Base-by-base conservation (phyloP, 2,329 filamentous ascomycete genomes). In the Metarhizium brunneum region DNA sequence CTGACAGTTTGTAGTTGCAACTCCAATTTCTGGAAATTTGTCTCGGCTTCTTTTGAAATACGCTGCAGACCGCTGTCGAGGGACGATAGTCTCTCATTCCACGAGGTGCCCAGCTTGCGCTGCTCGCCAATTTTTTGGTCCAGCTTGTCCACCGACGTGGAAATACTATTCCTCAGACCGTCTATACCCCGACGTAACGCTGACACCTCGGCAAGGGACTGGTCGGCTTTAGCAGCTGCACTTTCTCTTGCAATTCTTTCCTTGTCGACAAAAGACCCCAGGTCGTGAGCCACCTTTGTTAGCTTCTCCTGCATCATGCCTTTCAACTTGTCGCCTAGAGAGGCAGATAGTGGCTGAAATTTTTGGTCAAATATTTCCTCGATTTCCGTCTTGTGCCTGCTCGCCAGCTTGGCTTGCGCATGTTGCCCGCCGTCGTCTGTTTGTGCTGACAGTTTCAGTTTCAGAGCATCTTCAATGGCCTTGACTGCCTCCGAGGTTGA, bases 1-100 rank as follows among this genome's bases (percentile, higher is more conserved):
- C 79, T 73, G 7, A 84, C 60, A 1, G 69, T 63, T 20, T 61
- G 61, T 4, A 78, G 36, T 49, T 73, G 64, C 43, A 71, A 62
- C 16, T 70, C 66, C 6, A 78, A 59, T 4, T 64, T 63, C 0
- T 69, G 65, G 18, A 54, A 7, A 45, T 52, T 45, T 2, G 62
- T 58, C 13, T 57, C 16, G 6, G 53, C 54, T 45, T 54, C 29
- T 30, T 16, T 16, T 14, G 43, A 38, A 5, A 45, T 2, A 14
- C 14, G 6, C 25, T 47, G 47, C 6, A 54, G 30, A 4, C 30
- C 4, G 4, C 30, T 32, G 6, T 58, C 55, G 30, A 59, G 20
- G 18, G 25, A n/a, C 2, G 35, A 43, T 11, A 60, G 11, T 36
- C 29, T 20, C 6, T 58, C 48, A 14, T 49, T 47, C 14, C 47